Evolutionary conservation across 2,329 filamentous ascomycete genomes (phyloP).

Genomic region (Aspergillus fijiensis): DNA sequence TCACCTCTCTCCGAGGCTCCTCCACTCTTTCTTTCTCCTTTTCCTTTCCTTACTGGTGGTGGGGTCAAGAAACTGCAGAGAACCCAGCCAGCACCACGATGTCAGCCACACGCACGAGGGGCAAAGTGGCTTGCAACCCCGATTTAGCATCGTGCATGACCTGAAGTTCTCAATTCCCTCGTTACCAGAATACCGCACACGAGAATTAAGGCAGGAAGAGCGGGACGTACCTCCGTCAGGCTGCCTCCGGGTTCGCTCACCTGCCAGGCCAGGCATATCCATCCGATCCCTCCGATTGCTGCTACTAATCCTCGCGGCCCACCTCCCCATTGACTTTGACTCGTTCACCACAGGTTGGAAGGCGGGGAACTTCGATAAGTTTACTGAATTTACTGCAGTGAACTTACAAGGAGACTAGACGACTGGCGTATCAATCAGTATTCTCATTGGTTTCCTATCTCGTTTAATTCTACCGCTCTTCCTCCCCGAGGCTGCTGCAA

Average conservation of each 20-base stretch:
- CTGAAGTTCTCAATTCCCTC: not conserved
- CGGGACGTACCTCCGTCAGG: not conserved
- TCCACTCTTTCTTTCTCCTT: not conserved
- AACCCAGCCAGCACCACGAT: not conserved
- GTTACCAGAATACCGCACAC: not conserved
- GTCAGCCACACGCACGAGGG: not conserved
- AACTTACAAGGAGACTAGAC: not conserved
- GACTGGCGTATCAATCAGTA: not conserved
- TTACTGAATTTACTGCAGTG: no score
- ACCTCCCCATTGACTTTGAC: not conserved
- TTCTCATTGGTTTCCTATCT: conserved; percentile 5
- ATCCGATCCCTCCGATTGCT: not conserved
- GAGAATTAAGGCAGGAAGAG: no score
- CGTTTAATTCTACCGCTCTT: not conserved
- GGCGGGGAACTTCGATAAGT: no score
- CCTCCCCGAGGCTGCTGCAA: not conserved
- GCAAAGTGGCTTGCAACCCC: not conserved
- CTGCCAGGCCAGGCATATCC: no score
- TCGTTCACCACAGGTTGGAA: no score
- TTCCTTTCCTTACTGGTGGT: not conserved
- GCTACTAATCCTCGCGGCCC: not conserved
- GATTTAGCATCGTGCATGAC: not conserved
- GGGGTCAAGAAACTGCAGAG: not conserved
- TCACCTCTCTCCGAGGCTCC: not conserved
- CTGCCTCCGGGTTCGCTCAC: not conserved